Percentiles rank a stretch among this genome's conserved stretches.
Evolutionary conservation across 345 rosid species (phyloP).

Genomic region (Citropsis articulata): DNA sequence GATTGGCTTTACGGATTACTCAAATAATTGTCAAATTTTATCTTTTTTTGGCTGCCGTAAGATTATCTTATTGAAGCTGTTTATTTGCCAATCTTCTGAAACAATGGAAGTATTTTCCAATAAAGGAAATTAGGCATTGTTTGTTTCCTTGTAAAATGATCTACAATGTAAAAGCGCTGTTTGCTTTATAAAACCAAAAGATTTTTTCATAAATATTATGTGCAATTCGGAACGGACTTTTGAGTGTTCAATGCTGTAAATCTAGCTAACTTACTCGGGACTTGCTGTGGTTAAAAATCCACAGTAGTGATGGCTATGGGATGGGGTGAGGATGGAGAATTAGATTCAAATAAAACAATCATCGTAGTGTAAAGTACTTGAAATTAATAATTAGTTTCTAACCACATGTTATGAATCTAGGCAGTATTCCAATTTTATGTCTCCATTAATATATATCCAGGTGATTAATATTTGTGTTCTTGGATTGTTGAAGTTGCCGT

Average conservation of each 20-base stretch:
- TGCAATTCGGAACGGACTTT: background rate
- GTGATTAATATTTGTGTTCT: no score
- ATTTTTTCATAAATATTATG: background rate
- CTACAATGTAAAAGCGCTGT: constrained; percentile 22
- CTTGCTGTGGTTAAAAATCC: no score
- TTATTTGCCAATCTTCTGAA: constrained; percentile 18
- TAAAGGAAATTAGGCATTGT: constrained; percentile 23
- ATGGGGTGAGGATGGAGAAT: no score
- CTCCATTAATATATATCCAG: no score
- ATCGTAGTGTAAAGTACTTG: no score
- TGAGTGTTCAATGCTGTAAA: background rate
- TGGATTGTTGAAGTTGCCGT: no score
- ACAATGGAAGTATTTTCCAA: constrained; percentile 26
- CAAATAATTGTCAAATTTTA: constrained; percentile 28
- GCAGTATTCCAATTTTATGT: no score
- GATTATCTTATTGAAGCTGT: constrained; percentile 13
- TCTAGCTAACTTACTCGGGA: no score
- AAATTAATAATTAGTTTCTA: no score
- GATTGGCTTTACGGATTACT: constrained; percentile 22
- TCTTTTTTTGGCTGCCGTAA: background rate
- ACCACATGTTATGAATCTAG: no score
- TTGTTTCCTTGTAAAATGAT: constrained; percentile 24
- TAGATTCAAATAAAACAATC: no score
- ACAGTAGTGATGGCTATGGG: no score
- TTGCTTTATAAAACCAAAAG: background rate